These are phyloP conservation scores for Metroxylon sagu DNA, from an alignment of 176 grass and related monocot genomes.

Conservation along the genomic window DNA sequence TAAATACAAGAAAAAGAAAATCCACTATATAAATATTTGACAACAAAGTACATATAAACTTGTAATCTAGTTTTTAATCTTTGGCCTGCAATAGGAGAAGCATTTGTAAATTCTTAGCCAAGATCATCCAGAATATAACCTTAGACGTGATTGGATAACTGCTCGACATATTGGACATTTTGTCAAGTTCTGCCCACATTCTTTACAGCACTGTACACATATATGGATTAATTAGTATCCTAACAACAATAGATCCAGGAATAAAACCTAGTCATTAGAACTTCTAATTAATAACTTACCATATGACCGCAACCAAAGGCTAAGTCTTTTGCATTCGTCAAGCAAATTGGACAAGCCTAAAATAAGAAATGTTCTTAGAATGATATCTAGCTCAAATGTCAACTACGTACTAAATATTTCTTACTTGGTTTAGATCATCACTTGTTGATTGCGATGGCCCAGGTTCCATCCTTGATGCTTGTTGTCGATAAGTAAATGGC, in stretches of 20 bases:
- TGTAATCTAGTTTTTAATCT: too few relatives aligned
- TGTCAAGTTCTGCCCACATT: slow-evolving; percentile 63
- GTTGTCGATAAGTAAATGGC: slow-evolving; percentile 26
- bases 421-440: slow-evolving; percentile 43
- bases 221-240: background rate
- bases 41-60: too few relatives aligned
- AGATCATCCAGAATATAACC: slow-evolving; percentile 60
- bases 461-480: slow-evolving; percentile 25
- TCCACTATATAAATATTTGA: too few relatives aligned
- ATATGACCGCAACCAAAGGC: slow-evolving; percentile 85
- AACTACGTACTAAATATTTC: too few relatives aligned
- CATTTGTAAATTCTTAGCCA: too few relatives aligned
- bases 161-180: slow-evolving; percentile 87
- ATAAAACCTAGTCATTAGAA: background rate
- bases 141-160: slow-evolving; percentile 53
- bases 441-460: background rate
- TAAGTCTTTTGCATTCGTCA: slow-evolving; percentile 70
- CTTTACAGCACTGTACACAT: slow-evolving; percentile 62
- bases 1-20: too few relatives aligned
- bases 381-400: too few relatives aligned
- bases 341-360: slow-evolving; percentile 79
- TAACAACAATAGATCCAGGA: background rate
- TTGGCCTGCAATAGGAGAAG: too few relatives aligned
- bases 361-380: background rate
- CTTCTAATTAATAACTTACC: slow-evolving; percentile 29